Evolutionary conservation across 2,329 filamentous ascomycete genomes (phyloP).

Genomic region (Acrocalymma vagum): DNA sequence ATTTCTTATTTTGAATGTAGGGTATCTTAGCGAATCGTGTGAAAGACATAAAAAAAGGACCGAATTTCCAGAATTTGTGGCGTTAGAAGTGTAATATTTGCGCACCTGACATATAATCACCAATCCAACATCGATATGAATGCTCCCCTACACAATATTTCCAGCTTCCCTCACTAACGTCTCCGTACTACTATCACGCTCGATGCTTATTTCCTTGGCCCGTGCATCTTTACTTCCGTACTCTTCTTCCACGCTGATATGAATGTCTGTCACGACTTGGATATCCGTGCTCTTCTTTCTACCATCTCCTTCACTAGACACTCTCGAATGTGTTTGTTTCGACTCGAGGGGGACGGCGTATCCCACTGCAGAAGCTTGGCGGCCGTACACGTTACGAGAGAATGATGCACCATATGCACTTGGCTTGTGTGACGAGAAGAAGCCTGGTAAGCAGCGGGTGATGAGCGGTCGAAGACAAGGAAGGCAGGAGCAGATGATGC

Average conservation of each 20-base stretch:
- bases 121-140: no score
- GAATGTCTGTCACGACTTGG: slow-evolving; percentile 33
- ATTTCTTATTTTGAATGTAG: no score
- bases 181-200: slow-evolving; percentile 18
- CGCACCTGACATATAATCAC: no score
- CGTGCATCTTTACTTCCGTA: slow-evolving; percentile 10
- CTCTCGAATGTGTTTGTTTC: slow-evolving; percentile 4
- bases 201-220: slow-evolving; percentile 15
- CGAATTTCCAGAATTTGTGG: no score
- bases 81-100: no score
- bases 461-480: slow-evolving; percentile 38
- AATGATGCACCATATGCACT: slow-evolving; percentile 12
- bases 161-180: slow-evolving; percentile 16
- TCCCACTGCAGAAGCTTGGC: slow-evolving; percentile 10
- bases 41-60: no score
- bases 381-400: slow-evolving; percentile 12
- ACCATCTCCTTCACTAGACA: slow-evolving; percentile 8
- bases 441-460: slow-evolving; percentile 28
- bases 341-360: slow-evolving; percentile 11
- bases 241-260: slow-evolving; percentile 28
- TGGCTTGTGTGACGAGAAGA: slow-evolving; percentile 27
- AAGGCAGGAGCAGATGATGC: slow-evolving; percentile 44
- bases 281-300: slow-evolving; percentile 23
- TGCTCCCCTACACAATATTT: no score
- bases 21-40: no score